phyloP scores from a whole-genome alignment of 176 grass and related monocot genomes.

The Otatea glauca region DNA sequence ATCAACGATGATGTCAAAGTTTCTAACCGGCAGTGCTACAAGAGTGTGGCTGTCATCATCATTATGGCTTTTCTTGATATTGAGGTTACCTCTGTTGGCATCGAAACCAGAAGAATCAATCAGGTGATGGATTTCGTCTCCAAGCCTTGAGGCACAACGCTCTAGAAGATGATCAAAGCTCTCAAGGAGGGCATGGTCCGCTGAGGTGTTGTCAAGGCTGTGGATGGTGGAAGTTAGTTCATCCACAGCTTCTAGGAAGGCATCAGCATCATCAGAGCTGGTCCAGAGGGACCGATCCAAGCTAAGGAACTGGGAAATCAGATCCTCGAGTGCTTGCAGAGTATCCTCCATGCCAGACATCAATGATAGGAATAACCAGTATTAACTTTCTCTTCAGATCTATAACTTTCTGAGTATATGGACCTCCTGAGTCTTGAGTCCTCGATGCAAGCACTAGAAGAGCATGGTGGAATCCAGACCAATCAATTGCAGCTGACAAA shows the following conservation, averaged over 20 bases:
- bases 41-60: constrained; percentile 28
- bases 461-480: constrained; percentile 5
- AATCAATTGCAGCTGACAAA: constrained; percentile 37
- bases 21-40: constrained; percentile 41
- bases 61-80: constrained; percentile 24
- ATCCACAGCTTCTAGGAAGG: constrained; percentile 58
- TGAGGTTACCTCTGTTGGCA: constrained; percentile 8
- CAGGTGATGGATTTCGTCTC: constrained; percentile 48
- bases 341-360: constrained; percentile 48
- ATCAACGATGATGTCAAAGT: constrained; percentile 54
- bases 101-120: constrained; percentile 36
- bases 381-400: constrained; percentile 31
- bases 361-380: constrained; percentile 7
- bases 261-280: constrained; percentile 45
- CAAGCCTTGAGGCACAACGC: constrained; percentile 51
- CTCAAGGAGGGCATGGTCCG: constrained; percentile 45
- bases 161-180: constrained; percentile 52
- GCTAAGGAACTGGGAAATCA: constrained; percentile 55
- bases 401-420: constrained; percentile 27
- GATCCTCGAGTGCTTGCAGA: constrained; percentile 41
- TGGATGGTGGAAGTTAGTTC: constrained; percentile 56
- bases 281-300: constrained; percentile 49
- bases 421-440: constrained; percentile 3
- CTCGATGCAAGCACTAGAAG: constrained; percentile 26
- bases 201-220: constrained; percentile 27